Evolutionary conservation across 768 basidiomycete genomes (phyloP).

Genomic region (Lepiota brunneoincarnata): DNA sequence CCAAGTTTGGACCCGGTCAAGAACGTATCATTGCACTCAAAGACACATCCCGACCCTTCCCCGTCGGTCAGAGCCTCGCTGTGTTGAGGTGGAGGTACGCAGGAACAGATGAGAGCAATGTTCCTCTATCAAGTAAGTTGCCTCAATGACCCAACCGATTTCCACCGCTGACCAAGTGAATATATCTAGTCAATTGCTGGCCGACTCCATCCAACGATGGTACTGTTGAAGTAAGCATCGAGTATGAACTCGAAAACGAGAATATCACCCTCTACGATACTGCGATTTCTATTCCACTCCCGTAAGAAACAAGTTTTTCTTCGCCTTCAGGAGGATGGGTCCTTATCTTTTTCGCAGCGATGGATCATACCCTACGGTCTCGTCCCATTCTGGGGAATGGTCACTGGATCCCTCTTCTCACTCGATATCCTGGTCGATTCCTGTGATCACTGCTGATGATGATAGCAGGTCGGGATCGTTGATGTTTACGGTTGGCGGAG

Average conservation of each 20-base stretch:
- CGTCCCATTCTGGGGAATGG: slow-evolving; percentile 78
- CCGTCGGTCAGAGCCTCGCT: slow-evolving; percentile 80
- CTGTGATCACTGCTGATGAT: slow-evolving; percentile 58
- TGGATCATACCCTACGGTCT: slow-evolving; percentile 84
- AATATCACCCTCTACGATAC: slow-evolving; percentile 80
- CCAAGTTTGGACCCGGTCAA: slow-evolving; percentile 72
- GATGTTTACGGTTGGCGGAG: slow-evolving; percentile 86
- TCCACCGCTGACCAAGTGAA: slow-evolving; percentile 1
- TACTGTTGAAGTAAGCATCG: slow-evolving; percentile 93
- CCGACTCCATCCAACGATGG: slow-evolving; percentile 90
- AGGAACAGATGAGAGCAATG: slow-evolving; percentile 87
- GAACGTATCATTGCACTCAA: slow-evolving; percentile 73
- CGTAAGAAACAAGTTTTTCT: slow-evolving; percentile 45
- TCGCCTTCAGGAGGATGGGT: background rate
- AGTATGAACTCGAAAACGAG: slow-evolving; percentile 93
- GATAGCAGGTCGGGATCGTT: slow-evolving; percentile 76
- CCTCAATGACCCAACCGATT: background rate
- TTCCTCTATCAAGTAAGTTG: slow-evolving; percentile 84
- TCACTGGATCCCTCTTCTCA: slow-evolving; percentile 76
- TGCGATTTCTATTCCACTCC: slow-evolving; percentile 88
- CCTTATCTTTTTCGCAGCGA: slow-evolving; percentile 34
- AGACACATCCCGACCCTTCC: slow-evolving; percentile 80
- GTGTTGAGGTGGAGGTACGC: slow-evolving; percentile 93
- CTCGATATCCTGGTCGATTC: slow-evolving; percentile 83
- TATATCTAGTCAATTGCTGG: slow-evolving; percentile 88